Evolutionary conservation across 805 yeast genomes (phyloP), one percentile per base, ranked within the genome.

Genomic region (Cyberlindnera japonica): DNA sequence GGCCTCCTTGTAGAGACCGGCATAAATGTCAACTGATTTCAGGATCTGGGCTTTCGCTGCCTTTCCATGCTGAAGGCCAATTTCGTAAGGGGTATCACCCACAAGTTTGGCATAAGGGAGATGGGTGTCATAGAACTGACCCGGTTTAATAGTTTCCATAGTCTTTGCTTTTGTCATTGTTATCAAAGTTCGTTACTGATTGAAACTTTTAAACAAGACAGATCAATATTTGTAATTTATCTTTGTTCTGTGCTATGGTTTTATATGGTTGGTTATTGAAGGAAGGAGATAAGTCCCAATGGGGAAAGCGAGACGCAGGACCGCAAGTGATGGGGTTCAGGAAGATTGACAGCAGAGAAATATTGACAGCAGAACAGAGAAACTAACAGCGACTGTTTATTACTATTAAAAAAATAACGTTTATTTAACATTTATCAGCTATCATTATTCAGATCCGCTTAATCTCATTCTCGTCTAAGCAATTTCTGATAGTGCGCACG

Each of bases 31-130:
- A 15, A 65, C 51, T 30, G 64, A 54, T 22, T 52, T 52, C 8
- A 30, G 34, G 27, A 66, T 64, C 35, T 56, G 57, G 5, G 41
- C 39, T 33, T 50, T 48, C n/a, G 67, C 71, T 5, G 49, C 48
- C 15, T 41, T 38, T 27, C 71, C 71, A 44, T 66, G 71, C 19
- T 54, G 51, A 12, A 50, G 38, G 4, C 71, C 69, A 35, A 66
- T 60, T 40, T 60, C 61, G 18, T 45, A 52, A 12, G 55, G 50
- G n/a, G 57, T 41, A 10, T 25, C 25, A 3, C 56, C 59, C 4
- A 39, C 37, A 7, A 55, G 38, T 31, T 44, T 51, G 21, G 50
- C 51, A 29, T 54, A 58, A 11, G 60, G 59, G 17, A 51, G 32
- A 22, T 51, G 54, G 2, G 59, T 54, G 25, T 58, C 64, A 38